Conservation (phyloP, 345 rosid species). For the Salix udensis region DNA sequence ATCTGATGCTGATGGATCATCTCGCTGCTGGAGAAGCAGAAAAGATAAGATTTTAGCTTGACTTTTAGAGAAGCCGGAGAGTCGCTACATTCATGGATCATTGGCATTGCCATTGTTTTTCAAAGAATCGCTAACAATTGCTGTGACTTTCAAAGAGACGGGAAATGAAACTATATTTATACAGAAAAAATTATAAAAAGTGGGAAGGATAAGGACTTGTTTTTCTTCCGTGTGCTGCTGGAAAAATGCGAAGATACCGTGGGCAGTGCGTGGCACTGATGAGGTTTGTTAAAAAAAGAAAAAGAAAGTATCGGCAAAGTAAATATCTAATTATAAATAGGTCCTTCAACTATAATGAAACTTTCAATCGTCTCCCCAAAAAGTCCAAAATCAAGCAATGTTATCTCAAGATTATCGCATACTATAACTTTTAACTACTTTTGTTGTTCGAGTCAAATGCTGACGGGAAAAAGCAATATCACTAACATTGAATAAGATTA, state of each 20-base stretch:
- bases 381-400: too few relatives aligned
- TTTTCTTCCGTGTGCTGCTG: background rate
- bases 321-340: too few relatives aligned
- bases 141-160: background rate
- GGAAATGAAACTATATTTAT: background rate
- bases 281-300: background rate
- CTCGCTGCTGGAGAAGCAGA: slow-evolving; percentile 32
- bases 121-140: background rate
- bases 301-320: too few relatives aligned
- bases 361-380: too few relatives aligned
- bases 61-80: slow-evolving; percentile 34
- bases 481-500: too few relatives aligned
- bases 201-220: slow-evolving; percentile 11
- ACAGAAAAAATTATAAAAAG: background rate
- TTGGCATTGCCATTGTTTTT: slow-evolving; percentile 12
- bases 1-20: slow-evolving; percentile 4
- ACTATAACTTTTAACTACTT: too few relatives aligned
- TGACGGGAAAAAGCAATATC: too few relatives aligned
- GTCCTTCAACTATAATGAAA: too few relatives aligned
- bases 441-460: too few relatives aligned
- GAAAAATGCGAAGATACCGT: slow-evolving; percentile 22
- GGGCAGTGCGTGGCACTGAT: slow-evolving; percentile 25
- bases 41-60: slow-evolving; percentile 41
- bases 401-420: too few relatives aligned
- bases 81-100: slow-evolving; percentile 23